A percentile compares a stretch with the other conserved stretches of the same genome.
Conservation (phyloP, 164 flowering plant species). For the Euptelea pleiosperma region DNA sequence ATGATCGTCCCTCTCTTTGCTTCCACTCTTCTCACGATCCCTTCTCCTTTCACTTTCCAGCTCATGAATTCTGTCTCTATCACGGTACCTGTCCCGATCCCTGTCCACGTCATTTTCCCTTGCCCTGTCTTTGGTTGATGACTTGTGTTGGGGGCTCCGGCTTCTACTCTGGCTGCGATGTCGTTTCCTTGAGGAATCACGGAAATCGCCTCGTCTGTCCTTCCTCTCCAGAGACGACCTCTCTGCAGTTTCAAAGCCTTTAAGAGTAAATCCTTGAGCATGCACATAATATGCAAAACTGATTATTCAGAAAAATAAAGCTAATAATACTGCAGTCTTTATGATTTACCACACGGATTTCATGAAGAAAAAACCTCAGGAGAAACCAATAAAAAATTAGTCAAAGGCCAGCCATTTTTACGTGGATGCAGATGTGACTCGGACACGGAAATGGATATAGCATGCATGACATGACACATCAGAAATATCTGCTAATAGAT, state of each 20-base stretch:
- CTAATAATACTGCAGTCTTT: too few species aligned
- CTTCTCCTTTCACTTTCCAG: slow-evolving; percentile 40
- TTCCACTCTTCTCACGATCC: slow-evolving; percentile 50
- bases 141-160: slow-evolving; percentile 65
- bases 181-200: slow-evolving; percentile 66
- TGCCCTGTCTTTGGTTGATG: slow-evolving; percentile 47
- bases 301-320: background rate
- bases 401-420: too few species aligned
- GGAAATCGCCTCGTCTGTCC: slow-evolving; percentile 55
- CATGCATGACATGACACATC: too few species aligned
- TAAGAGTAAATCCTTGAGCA: background rate
- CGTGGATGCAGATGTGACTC: too few species aligned
- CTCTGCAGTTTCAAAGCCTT: slow-evolving; percentile 38
- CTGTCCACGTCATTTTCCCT: slow-evolving; percentile 46
- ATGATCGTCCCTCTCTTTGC: slow-evolving; percentile 50
- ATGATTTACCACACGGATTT: background rate
- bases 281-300: background rate
- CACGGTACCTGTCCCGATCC: slow-evolving; percentile 50
- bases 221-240: slow-evolving; percentile 55
- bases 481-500: too few species aligned
- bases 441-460: too few species aligned
- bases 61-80: slow-evolving; percentile 48
- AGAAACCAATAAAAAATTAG: too few species aligned
- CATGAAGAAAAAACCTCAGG: background rate
- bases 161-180: slow-evolving; percentile 65